Base-by-base conservation (phyloP, 2,329 filamentous ascomycete species). In the Colletotrichum sp. region DNA sequence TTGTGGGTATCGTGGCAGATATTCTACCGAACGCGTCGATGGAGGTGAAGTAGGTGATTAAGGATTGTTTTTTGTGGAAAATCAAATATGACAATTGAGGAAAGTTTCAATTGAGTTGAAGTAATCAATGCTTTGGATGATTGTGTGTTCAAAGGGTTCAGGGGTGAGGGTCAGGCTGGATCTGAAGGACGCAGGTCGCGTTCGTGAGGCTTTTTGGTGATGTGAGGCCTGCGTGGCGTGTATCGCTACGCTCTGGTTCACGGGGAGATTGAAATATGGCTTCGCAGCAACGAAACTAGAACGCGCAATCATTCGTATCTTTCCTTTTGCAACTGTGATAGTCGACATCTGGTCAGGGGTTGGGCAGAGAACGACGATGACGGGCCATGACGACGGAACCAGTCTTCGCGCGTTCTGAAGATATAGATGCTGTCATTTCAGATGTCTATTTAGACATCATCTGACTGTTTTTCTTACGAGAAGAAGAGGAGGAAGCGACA, bases 61-160 rank as follows among this genome's bases (percentile, higher is more conserved):
- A 49, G 2, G 18, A 49, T 12, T n/a, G 9, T n/a, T n/a, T n/a
- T n/a, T n/a, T n/a, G n/a, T n/a, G n/a, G n/a, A n/a, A n/a, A n/a
- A n/a, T n/a, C n/a, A n/a, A n/a, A n/a, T n/a, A n/a, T n/a, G n/a
- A n/a, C n/a, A n/a, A n/a, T n/a, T n/a, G n/a, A n/a, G n/a, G n/a
- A n/a, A 49, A 49, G 39, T 4, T 16, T n/a, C 39, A 49, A n/a
- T n/a, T 13, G n/a, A 52, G 44, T 21, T 21, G 44, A 52, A 7
- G 6, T 1, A 21, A 0, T 52, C 1, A 0, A 21, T 52, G n/a
- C 3, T 13, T 21, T 21, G n/a, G 44, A 21, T 13, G 2, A 52
- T 52, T 52, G n/a, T 52, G 6, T 21, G n/a, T 52, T 21, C n/a
- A 24, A 21, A 1, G n/a, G n/a, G n/a, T 13, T 52, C 44, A 52